phyloP scores from a whole-genome alignment of 2,329 filamentous ascomycete genomes.

The Cordyceps javanica region DNA sequence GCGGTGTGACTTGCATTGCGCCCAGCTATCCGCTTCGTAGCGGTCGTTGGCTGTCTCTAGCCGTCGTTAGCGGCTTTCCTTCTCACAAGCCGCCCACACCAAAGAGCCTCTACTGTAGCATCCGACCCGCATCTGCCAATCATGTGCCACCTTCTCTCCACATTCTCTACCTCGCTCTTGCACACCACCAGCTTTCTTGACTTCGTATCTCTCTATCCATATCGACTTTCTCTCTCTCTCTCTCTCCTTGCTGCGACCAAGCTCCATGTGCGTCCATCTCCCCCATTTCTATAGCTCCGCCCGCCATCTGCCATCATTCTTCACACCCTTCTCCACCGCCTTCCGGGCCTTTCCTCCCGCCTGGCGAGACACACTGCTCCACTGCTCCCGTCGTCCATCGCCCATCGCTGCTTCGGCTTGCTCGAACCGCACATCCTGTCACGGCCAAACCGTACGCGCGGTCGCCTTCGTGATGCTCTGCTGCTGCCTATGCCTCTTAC shows the following conservation, averaged over 20 bases:
- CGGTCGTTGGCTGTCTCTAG: background rate
- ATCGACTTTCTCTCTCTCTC: background rate
- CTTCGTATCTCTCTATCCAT: conserved; percentile 9
- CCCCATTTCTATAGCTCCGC: background rate
- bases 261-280: background rate
- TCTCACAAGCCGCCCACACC: background rate
- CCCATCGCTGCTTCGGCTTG: background rate
- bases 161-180: background rate
- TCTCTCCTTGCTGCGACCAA: background rate
- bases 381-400: conserved; percentile 1
- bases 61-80: background rate
- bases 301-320: conserved; percentile 2
- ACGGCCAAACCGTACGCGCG: conserved; percentile 1
- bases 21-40: background rate
- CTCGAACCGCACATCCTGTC: background rate
- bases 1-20: conserved; percentile 5
- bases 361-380: background rate
- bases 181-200: conserved; percentile 1
- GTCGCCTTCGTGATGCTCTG: background rate
- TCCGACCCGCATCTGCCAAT: conserved; percentile 13
- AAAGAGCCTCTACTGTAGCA: conserved; percentile 2
- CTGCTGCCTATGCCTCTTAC: background rate
- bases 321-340: conserved; percentile 1
- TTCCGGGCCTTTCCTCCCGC: conserved; percentile 5
- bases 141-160: conserved; percentile 14